Evolutionary conservation across 495 filamentous ascomycete genomes (phyloP).

Genomic region (Aspergillus nanangensis): DNA sequence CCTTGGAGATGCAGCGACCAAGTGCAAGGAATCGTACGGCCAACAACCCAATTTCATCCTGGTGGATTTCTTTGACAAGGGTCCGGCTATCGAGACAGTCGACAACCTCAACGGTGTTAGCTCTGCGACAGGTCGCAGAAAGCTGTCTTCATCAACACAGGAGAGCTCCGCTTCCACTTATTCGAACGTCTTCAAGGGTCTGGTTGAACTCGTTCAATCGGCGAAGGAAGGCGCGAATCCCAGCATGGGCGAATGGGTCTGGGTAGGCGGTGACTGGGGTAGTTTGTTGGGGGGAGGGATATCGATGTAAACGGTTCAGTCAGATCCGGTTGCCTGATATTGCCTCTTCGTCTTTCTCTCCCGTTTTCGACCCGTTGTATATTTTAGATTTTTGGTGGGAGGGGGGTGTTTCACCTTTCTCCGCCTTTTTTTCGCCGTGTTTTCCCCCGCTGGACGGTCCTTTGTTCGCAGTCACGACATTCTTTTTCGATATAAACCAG

Average conservation of each 20-base stretch:
- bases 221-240: slow-evolving; percentile 33
- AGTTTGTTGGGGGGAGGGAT: slow-evolving; percentile 39
- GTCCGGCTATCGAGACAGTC: slow-evolving; percentile 55
- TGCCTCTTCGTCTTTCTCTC: background rate
- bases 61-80: slow-evolving; percentile 71
- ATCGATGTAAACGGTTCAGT: slow-evolving; percentile 19
- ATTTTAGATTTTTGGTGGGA: no score
- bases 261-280: slow-evolving; percentile 44
- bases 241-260: slow-evolving; percentile 43
- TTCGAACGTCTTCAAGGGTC: slow-evolving; percentile 35
- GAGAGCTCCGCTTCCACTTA: slow-evolving; percentile 29
- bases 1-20: slow-evolving; percentile 53
- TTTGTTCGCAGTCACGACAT: no score
- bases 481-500: no score
- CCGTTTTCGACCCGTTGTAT: background rate
- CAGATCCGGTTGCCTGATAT: no score
- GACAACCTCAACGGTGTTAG: slow-evolving; percentile 62
- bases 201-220: slow-evolving; percentile 33
- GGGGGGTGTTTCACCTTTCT: no score
- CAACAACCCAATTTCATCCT: slow-evolving; percentile 61
- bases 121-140: slow-evolving; percentile 35
- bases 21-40: slow-evolving; percentile 53
- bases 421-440: no score
- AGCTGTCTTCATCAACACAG: slow-evolving; percentile 21
- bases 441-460: no score